phyloP scores from a whole-genome alignment of 1,284 basidiomycete genomes.

The Hemileia vastatrix region DNA sequence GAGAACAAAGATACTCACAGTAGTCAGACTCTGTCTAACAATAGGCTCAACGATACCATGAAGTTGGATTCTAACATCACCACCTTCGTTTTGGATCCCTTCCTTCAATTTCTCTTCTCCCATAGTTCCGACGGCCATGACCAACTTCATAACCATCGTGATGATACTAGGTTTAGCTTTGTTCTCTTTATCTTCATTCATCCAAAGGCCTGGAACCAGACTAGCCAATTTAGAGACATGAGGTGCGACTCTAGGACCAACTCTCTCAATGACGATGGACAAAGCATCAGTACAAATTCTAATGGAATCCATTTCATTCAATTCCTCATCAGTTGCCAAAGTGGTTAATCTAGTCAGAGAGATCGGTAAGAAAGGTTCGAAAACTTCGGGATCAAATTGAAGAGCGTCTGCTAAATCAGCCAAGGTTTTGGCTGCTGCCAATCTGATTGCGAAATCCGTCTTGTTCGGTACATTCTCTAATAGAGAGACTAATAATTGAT shows the following conservation, averaged over 20 bases:
- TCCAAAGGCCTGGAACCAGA: slow-evolving; percentile 39
- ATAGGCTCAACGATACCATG: slow-evolving; percentile 36
- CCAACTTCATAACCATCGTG: slow-evolving; percentile 37
- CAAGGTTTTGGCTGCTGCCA: slow-evolving; percentile 36
- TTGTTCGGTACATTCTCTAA: slow-evolving; percentile 28
- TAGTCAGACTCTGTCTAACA: slow-evolving; percentile 26
- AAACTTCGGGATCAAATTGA: slow-evolving; percentile 38
- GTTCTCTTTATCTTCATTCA: slow-evolving; percentile 33
- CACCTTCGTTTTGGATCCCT: slow-evolving; percentile 25
- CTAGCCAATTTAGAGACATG: slow-evolving; percentile 31
- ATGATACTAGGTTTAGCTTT: slow-evolving; percentile 37
- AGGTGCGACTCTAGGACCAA: slow-evolving; percentile 35
- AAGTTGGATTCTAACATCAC: slow-evolving; percentile 20
- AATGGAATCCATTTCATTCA: slow-evolving; percentile 38
- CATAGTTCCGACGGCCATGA: slow-evolving; percentile 33
- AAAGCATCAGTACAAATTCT: slow-evolving; percentile 37
- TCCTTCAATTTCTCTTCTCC: slow-evolving; percentile 24
- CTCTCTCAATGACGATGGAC: slow-evolving; percentile 38
- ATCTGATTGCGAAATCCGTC: slow-evolving; percentile 37
- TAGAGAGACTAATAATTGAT: slow-evolving; percentile 35
- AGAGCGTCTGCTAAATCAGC: slow-evolving; percentile 37
- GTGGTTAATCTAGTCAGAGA: slow-evolving; percentile 32
- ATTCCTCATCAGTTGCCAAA: slow-evolving; percentile 29
- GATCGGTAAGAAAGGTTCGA: slow-evolving; percentile 34
- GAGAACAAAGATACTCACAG: slow-evolving; percentile 26